Evolutionary conservation across 2,329 filamentous ascomycete genomes (phyloP), one percentile per base, ranked within the genome.

Genomic region (Domatiomyces globalis): DNA sequence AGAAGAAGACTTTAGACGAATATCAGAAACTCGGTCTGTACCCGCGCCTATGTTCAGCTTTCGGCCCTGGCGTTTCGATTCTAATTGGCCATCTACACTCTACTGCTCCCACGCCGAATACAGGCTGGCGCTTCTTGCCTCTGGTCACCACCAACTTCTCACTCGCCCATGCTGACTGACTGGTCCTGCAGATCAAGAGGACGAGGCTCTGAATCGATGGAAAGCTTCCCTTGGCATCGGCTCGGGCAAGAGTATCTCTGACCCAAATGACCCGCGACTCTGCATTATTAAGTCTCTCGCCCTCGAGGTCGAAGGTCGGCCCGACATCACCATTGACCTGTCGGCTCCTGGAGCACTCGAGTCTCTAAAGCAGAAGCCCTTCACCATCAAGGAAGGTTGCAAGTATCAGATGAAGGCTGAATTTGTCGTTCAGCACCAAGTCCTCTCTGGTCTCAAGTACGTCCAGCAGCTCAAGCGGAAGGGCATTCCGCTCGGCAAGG

Each of bases 1-100:
- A 95, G 80, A 95, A 95, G 83, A 95, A 96, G 80, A 94, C 87
- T 62, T 78, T 98, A 65, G 86, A 90, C 58, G 86, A 95, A 71
- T 95, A 95, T 73, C 79, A 90, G 66, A 77, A 95, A 69, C 84
- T 98, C 72, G 92, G 88, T 94, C 75, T 65, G 85, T 75, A 12
- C 27, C 7, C 22, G 15, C 25, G 20, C 25, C 12, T 36, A 29
- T 42, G n/a, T 15, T 29, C 29, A 20, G 22, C 27, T 18, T 36
- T 48, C 49, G 27, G 18, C 10, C 25, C 8, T 18, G 12, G 18
- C 17, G 42, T 33, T 47, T 47, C 25, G 43, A 49, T 49, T 39
- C 33, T 39, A 4, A 39, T 39, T 39, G 33, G 33, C 15, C 33
- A 10, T 39, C 33, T 39, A 27, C 49, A 25, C 22, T 6, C 22